A percentile compares a stretch with the other conserved stretches of the same genome.
These are phyloP conservation scores for Exophiala viscosa DNA, from an alignment of 2,329 filamentous ascomycete genomes.

Conservation along the genomic window DNA sequence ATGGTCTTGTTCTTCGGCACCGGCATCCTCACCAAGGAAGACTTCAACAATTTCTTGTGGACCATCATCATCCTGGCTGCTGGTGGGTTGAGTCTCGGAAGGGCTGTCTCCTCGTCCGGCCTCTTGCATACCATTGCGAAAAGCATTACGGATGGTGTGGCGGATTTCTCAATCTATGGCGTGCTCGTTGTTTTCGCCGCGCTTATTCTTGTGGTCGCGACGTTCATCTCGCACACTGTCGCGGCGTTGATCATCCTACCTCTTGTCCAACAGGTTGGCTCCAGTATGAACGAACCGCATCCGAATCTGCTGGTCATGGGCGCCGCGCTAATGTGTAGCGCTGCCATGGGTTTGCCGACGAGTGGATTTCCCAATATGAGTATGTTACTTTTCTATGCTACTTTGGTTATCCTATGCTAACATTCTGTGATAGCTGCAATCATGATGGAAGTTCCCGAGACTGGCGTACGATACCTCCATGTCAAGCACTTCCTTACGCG, in stretches of 20 bases:
- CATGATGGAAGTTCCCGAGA: slow-evolving; percentile 95
- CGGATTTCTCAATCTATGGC: slow-evolving; percentile 77
- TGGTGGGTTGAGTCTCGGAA: slow-evolving; percentile 85
- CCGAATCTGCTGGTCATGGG: slow-evolving; percentile 95
- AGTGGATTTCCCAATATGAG: slow-evolving; percentile 99
- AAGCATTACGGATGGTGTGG: slow-evolving; percentile 68
- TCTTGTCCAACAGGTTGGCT: slow-evolving; percentile 80
- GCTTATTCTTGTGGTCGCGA: slow-evolving; percentile 87
- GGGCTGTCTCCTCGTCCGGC: slow-evolving; percentile 89
- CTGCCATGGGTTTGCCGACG: slow-evolving; percentile 95
- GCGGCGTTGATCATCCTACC: slow-evolving; percentile 92
- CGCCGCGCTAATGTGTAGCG: slow-evolving; percentile 90
- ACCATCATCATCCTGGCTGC: slow-evolving; percentile 96
- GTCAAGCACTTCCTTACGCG: slow-evolving; percentile 93
- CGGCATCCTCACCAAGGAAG: slow-evolving; percentile 93
- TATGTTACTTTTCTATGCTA: slow-evolving; percentile 52
- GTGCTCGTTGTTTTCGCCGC: slow-evolving; percentile 80
- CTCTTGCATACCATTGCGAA: slow-evolving; percentile 82
- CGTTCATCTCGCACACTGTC: slow-evolving; percentile 96
- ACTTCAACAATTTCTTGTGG: slow-evolving; percentile 99
- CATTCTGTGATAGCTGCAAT: slow-evolving; percentile 68
- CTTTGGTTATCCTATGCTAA: slow-evolving; percentile 3
- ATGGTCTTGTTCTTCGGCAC: slow-evolving; percentile 95
- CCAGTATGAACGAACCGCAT: slow-evolving; percentile 80
- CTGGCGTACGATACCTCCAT: slow-evolving; percentile 83